Evolutionary conservation across 352 stramenopile genomes (phyloP), one percentile per base, ranked within the genome.

Genomic region (Phytophthora colocasiae): DNA sequence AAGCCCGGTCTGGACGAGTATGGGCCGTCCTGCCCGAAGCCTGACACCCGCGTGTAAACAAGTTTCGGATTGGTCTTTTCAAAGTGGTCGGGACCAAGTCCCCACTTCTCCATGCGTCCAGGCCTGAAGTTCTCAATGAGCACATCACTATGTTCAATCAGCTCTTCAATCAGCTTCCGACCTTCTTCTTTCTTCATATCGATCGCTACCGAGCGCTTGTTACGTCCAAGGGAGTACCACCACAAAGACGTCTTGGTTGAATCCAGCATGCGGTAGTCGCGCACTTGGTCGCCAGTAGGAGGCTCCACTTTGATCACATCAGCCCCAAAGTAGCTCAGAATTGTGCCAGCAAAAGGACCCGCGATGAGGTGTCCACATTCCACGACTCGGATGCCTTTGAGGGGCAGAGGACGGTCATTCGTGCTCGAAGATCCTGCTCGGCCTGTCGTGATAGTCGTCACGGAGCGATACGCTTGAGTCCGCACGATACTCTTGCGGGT

Each of bases 291-390:
- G 10, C 90, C 90, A 12, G 77, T 91, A 4, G 86, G 90, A 9
- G 88, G 87, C 66, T 97, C 90, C 34, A 97, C 85, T 56, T 97
- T 96, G 80, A 97, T 97, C 46, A 97, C 89, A 69, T 97, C 89
- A 4, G 90, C 90, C 29, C 90, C 90, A 69, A 96, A 97, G 76
- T 97, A 96, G 66, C 74, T 90, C 45, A 97, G 58, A 54, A 97
- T 95, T 51, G 85, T 93, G 12, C 77, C 87, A 7, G 87, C 87
- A 63, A 95, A 95, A 40, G 87, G 87, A 1, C 87, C 87, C 0
- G 87, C 87, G 54, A 95, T 91, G 50, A 95, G 69, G 56, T 95
- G 87, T 27, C 87, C 87, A 66, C 84, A 93, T 34, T 95, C 87
- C 32, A 95, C 66, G 19, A 95, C 87, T 39, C 83, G 84, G 19